A percentile compares a stretch with the other conserved stretches of the same genome.
These are phyloP conservation scores for Xylaria curta DNA, from an alignment of 495 filamentous ascomycete species.

Conservation along the genomic window DNA sequence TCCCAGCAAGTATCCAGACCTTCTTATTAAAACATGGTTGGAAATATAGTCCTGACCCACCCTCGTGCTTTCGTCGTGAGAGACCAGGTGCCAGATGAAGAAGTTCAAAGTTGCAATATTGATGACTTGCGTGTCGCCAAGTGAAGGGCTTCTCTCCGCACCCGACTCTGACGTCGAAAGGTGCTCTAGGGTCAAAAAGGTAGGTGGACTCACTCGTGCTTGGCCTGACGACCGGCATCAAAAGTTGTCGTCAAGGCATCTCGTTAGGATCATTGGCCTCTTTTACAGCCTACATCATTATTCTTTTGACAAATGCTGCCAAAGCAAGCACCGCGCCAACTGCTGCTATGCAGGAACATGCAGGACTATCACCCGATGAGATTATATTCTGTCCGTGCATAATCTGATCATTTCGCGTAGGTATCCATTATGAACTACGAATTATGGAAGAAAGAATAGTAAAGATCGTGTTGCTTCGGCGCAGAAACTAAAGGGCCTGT, in stretches of 20 bases:
- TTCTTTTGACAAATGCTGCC: not conserved
- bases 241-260: not conserved
- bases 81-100: not conserved
- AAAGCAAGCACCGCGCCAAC: not conserved
- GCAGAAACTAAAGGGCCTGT: not conserved
- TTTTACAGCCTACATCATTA: not conserved
- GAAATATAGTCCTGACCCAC: not conserved
- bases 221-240: conserved; percentile 1
- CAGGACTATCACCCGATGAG: not conserved
- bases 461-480: not conserved
- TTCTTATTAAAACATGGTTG: not conserved
- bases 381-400: not conserved
- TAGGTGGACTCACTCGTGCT: conserved; percentile 6
- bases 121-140: not conserved
- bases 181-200: conserved; percentile 5
- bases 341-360: not conserved
- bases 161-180: too few relatives aligned
- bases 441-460: not conserved
- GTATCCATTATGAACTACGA: not conserved
- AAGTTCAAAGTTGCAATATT: not conserved
- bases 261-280: not conserved
- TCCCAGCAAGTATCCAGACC: not conserved
- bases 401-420: not conserved
- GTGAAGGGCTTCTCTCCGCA: not conserved
- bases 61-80: not conserved